These are phyloP conservation scores for Anastatica hierochuntica DNA, from an alignment of 345 rosid genomes.

Conservation along the genomic window DNA sequence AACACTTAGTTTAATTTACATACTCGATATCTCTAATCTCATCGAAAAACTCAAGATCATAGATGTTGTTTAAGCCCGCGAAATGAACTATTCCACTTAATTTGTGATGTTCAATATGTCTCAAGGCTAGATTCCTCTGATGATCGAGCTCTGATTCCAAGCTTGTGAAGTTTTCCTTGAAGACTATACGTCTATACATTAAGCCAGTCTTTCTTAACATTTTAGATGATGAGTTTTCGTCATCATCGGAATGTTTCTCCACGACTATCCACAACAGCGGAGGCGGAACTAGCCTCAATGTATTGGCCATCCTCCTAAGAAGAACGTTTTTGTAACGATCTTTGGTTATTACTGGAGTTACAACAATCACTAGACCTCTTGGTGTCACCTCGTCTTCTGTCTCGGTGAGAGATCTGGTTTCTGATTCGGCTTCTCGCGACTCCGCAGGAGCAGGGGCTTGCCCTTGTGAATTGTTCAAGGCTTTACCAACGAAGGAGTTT, in stretches of 20 bases:
- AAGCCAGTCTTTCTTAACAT: constrained; percentile 62
- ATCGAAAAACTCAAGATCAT: constrained; percentile 75
- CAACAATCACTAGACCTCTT: constrained; percentile 44
- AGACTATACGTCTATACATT: constrained; percentile 74
- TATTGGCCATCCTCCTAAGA: constrained; percentile 58
- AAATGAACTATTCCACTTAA: constrained; percentile 79
- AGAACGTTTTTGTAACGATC: constrained; percentile 35
- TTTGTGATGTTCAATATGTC: constrained; percentile 70
- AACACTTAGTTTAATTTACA: constrained; percentile 1
- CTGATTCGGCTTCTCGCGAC: constrained; percentile 18
- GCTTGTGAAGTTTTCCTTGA: constrained; percentile 58
- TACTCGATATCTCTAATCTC: constrained; percentile 77
- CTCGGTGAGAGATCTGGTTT: constrained; percentile 9
- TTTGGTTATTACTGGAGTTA: constrained; percentile 45
- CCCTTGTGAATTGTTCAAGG: constrained; percentile 19
- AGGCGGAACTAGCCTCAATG: constrained; percentile 48
- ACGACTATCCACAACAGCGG: constrained; percentile 81
- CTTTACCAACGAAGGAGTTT: constrained; percentile 13
- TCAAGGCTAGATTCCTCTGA: constrained; percentile 66
- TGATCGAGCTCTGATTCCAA: constrained; percentile 53
- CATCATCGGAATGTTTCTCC: constrained; percentile 37
- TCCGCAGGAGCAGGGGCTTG: constrained; percentile 21
- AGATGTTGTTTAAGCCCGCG: constrained; percentile 59
- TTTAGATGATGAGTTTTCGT: constrained; percentile 31
- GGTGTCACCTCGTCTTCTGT: constrained; percentile 16